Percentiles rank a stretch among this genome's conserved stretches.
These are phyloP conservation scores for Paracoccidioides lutzii DNA, from an alignment of 2,329 filamentous ascomycete species.

Conservation along the genomic window DNA sequence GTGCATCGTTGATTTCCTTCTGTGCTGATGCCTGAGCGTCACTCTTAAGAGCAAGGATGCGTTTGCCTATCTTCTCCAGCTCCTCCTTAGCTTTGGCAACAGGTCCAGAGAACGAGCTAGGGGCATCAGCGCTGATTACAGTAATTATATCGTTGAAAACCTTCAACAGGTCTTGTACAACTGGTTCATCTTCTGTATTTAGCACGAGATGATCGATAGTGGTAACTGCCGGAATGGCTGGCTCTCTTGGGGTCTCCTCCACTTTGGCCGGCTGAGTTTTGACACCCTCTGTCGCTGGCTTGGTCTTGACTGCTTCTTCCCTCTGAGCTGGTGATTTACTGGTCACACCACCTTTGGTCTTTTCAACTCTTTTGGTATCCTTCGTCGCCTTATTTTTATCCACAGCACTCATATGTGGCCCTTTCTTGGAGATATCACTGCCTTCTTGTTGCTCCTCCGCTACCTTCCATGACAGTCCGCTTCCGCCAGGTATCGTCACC, in stretches of 20 bases:
- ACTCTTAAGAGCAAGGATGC: constrained; percentile 62
- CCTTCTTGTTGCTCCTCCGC: constrained; percentile 48
- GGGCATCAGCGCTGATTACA: constrained; percentile 76
- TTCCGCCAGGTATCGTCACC: constrained; percentile 73
- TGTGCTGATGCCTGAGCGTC: constrained; percentile 59
- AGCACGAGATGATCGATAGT: constrained; percentile 69
- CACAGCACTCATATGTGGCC: constrained; percentile 35
- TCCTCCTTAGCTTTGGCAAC: constrained; percentile 79
- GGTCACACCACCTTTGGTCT: constrained; percentile 18
- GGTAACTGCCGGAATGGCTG: constrained; percentile 37
- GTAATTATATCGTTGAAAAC: constrained; percentile 94
- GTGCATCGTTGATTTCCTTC: constrained; percentile 55
- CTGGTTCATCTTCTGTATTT: constrained; percentile 63
- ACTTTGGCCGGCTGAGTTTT: constrained; percentile 18
- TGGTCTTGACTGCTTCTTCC: constrained; percentile 20
- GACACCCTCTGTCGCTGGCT: constrained; percentile 22
- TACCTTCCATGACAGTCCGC: constrained; percentile 70
- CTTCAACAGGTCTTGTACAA: constrained; percentile 86
- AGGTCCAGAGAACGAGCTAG: constrained; percentile 60
- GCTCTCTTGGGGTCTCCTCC: constrained; percentile 23
- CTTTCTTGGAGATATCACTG: constrained; percentile 44
- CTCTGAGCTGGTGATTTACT: constrained; percentile 13
- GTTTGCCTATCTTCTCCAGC: constrained; percentile 60
- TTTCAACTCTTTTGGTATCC: constrained; percentile 6
- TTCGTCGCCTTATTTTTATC: constrained; percentile 13